Evolutionary conservation across 495 filamentous ascomycete genomes (phyloP).

Genomic region (Usnea hakonensis): DNA sequence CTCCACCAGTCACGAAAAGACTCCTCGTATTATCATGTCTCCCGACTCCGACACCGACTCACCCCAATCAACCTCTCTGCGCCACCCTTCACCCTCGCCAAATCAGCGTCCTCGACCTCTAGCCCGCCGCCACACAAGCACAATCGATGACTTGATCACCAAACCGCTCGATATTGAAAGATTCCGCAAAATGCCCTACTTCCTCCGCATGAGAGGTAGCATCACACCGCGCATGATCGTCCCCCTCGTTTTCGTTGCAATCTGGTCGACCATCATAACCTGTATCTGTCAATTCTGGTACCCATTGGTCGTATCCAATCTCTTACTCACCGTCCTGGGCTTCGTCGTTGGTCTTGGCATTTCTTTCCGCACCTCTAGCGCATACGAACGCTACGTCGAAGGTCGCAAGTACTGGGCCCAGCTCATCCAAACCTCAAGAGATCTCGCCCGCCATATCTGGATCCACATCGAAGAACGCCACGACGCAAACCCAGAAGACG

Average conservation of each 20-base stretch:
- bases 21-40: background rate
- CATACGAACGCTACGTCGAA: constrained; percentile 73
- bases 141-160: constrained; percentile 14
- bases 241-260: constrained; percentile 57
- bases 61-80: background rate
- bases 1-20: background rate
- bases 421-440: constrained; percentile 62
- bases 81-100: background rate
- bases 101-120: constrained; percentile 2
- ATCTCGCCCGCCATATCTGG: constrained; percentile 73
- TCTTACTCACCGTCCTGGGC: constrained; percentile 77
- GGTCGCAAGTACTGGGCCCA: constrained; percentile 72
- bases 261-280: constrained; percentile 65
- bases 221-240: constrained; percentile 75
- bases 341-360: constrained; percentile 81
- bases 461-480: constrained; percentile 60
- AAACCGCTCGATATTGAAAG: constrained; percentile 59
- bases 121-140: constrained; percentile 10
- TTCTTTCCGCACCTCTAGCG: constrained; percentile 76
- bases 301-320: constrained; percentile 51
- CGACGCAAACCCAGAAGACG: constrained; percentile 37
- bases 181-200: constrained; percentile 76
- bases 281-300: constrained; percentile 48
- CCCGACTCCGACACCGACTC: background rate
- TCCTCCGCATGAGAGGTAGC: constrained; percentile 72